Base-by-base conservation (phyloP, 129 eudicot genomes). In the Chrysanthemum lavandulifolium region DNA sequence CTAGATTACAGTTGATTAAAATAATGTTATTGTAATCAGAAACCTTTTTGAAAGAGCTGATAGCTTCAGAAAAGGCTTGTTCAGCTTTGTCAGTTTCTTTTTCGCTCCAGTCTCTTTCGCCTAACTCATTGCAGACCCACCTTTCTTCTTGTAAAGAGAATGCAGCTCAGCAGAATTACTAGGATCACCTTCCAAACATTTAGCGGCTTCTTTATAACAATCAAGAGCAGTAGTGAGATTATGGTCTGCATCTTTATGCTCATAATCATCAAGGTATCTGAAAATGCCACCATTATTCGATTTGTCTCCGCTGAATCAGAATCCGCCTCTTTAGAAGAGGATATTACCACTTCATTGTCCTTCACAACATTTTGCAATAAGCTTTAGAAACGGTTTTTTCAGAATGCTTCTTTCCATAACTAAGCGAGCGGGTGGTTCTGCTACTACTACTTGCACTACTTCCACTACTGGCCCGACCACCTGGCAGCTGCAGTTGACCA, bases 111-210 rank as follows among this genome's bases (percentile, higher is more conserved):
- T 75, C 85, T 79, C 14, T 53, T 81, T 67, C 99, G 36, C 99
- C 99, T 75, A 95, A 72, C 78, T 95, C 99, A 61, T 95, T 90
- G 88, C 91, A 90, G 57, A 88, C 97, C 99, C 99, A 95, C 99
- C 99, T 81, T 88, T 88, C 88, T 95, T 95, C 71, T 86, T 95
- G 13, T 82, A 45, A 64, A 95, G 84, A 19, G 99, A 81, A 10
- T 80, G 89, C 15, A 88, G 54, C 77, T 90, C 99, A 27, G 19
- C 53, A 43, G 89, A 86, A 73, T 79, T 67, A 71, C 75, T 21
- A 67, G 79, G 72, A 53, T 79, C 66, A 45, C 81, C 83, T 62
- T 79, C 74, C 73, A 95, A 70, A 53, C 89, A 87, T 73, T 79
- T 86, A 56, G 51, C 69, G 16, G 91, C 97, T 78, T 83, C 88